Evolutionary conservation across 371 early-diverging fungal genomes (phyloP), one percentile per base, ranked within the genome.

Genomic region (Globomyces sp.): DNA sequence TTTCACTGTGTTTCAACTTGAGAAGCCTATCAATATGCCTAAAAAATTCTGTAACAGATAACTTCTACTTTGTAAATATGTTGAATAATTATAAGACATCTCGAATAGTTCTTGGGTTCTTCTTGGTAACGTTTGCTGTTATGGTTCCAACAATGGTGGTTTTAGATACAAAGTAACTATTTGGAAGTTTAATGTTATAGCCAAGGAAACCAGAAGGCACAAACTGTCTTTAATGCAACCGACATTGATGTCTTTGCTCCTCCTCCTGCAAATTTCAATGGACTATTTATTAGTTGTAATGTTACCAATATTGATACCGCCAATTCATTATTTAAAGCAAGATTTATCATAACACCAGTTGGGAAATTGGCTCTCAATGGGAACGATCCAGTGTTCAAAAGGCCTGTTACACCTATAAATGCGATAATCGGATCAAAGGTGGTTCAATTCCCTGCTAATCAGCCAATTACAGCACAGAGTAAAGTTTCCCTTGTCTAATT

Each of bases 301-400:
- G 34, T 60, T 34, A 60, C 60, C 34, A 37, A 6, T 44, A 36
- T 60, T 1, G 60, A 60, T 60, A 10, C 8, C 3, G 5, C 60
- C 5, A 60, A 60, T 37, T 34, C 34, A 8, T 34, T 47, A 36
- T 60, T 47, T 44, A 36, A 60, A 36, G 60, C 60, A 44, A 49
- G 48, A n/a, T 60, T 60, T 41, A 47, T 36, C 50, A 8, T 60
- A 5, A 36, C 37, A 40, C 60, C 60, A 9, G 60, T 60, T 44
- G 60, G 60, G 37, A 49, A n/a, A 39, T 60, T 60, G 1, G 60
- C 60, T 9, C 39, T 41, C 8, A 49, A 46, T 46, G 63, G 63
- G 0, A 24, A 24, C 24, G 52, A 52, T 41, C 11, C 13, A 10
- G n/a, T 52, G 10, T 63, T 63, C 8, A 47, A 45, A 8, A 48